These are phyloP conservation scores for Tulasnella sp. DNA, from an alignment of 768 basidiomycete species.

Conservation along the genomic window DNA sequence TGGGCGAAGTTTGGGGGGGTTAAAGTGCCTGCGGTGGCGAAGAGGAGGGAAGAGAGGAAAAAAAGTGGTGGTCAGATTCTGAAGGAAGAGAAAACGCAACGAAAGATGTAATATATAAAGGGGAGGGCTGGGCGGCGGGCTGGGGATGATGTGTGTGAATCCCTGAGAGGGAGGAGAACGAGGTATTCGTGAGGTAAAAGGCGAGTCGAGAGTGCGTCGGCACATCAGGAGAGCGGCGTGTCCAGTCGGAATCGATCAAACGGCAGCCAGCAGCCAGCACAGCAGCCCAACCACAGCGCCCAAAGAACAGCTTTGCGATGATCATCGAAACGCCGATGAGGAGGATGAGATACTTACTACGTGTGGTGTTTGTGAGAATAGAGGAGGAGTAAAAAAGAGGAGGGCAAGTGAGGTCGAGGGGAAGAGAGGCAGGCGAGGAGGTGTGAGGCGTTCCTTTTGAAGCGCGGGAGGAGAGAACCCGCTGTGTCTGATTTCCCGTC, in stretches of 20 bases:
- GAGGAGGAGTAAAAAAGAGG: not conserved
- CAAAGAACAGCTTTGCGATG: not conserved
- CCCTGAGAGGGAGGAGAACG: not conserved
- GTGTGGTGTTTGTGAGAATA: not conserved
- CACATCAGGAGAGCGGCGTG: conserved; percentile 9
- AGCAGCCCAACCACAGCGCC: not conserved
- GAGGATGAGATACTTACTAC: not conserved
- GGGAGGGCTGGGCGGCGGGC: not conserved
- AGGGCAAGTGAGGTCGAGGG: not conserved
- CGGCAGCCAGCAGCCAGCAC: not conserved
- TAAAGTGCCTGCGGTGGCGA: conserved; percentile 7
- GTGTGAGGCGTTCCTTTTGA: conserved; percentile 1
- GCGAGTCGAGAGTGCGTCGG: conserved; percentile 12
- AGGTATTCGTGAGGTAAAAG: conserved; percentile 14
- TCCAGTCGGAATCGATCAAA: not conserved
- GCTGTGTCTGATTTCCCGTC: not conserved
- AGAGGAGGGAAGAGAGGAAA: conserved; percentile 8
- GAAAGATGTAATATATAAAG: not conserved
- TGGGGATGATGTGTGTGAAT: not conserved
- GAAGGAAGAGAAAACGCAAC: not conserved
- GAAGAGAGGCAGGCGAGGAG: not conserved
- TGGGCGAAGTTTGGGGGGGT: conserved; percentile 22
- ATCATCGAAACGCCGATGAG: not conserved
- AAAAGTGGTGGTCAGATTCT: not conserved
- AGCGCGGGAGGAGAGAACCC: not conserved